Percentiles rank a stretch among this genome's conserved stretches.
phyloP scores from a whole-genome alignment of 257 asterid species.

The Solanum stenotomum region DNA sequence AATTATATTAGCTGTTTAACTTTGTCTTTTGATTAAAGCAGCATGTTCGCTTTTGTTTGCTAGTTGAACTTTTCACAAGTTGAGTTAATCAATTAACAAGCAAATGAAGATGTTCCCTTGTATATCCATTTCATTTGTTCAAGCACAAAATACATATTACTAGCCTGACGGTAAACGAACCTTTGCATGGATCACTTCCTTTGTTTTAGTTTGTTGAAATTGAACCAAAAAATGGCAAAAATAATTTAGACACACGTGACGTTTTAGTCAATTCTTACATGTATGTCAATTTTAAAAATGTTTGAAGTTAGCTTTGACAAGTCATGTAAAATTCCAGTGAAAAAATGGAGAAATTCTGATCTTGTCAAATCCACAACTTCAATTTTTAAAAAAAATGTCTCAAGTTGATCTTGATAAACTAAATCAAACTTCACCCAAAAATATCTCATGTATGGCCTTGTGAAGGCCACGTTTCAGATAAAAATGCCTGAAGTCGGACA shows the following conservation, averaged over 20 bases:
- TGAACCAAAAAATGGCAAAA: background rate
- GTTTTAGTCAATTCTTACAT: background rate
- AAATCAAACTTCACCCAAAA: background rate
- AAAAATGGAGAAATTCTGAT: background rate
- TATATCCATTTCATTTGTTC: background rate
- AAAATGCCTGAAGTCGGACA: background rate
- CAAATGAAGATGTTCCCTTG: too few relatives aligned
- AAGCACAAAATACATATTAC: background rate
- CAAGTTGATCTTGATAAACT: background rate
- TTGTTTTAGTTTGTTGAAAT: background rate
- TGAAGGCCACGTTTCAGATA: background rate
- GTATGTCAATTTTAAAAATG: background rate
- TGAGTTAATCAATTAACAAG: too few relatives aligned
- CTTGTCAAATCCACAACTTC: background rate
- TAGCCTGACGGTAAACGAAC: background rate
- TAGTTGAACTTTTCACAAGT: background rate
- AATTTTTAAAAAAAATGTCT: fast-evolving
- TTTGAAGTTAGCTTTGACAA: background rate
- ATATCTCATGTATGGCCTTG: background rate
- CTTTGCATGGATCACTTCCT: background rate
- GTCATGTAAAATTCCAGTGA: background rate
- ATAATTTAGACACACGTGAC: background rate
- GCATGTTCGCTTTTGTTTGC: background rate
- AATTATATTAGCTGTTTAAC: too few relatives aligned
- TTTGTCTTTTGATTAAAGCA: background rate